These are phyloP conservation scores for Aspergillus conjunctus DNA, from an alignment of 495 filamentous ascomycete genomes.

Conservation along the genomic window DNA sequence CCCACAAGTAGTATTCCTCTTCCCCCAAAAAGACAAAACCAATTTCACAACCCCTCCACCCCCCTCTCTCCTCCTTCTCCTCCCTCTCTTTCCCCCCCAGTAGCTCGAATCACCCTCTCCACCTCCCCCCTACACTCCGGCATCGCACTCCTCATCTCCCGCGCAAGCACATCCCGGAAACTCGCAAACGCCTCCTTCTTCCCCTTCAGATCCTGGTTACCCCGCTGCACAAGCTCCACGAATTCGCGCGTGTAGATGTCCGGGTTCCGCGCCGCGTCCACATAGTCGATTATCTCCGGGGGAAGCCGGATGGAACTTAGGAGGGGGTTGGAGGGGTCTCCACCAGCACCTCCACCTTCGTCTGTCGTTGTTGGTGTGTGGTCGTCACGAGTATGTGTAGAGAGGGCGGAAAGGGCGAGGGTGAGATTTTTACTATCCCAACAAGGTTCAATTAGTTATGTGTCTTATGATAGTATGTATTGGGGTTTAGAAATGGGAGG, in stretches of 20 bases:
- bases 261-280: conserved; percentile 90
- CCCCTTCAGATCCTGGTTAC: conserved; percentile 83
- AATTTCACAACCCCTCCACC: background rate
- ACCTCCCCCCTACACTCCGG: conserved; percentile 77
- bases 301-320: conserved; percentile 64
- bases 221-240: conserved; percentile 82
- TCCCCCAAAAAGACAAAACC: background rate
- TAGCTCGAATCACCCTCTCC: conserved; percentile 57
- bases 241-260: conserved; percentile 99
- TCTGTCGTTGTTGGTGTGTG: conserved; percentile 32
- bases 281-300: conserved; percentile 89
- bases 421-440: conserved; percentile 48
- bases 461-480: background rate
- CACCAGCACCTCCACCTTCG: conserved; percentile 37
- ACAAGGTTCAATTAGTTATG: background rate
- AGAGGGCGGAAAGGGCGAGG: conserved; percentile 41
- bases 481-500: conserved; percentile 8
- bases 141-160: conserved; percentile 75
- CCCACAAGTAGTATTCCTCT: too few species aligned
- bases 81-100: conserved; percentile 26
- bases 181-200: conserved; percentile 76
- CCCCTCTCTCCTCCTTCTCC: background rate
- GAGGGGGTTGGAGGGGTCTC: conserved; percentile 48
- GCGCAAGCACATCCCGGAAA: conserved; percentile 80
- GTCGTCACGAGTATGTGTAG: conserved; percentile 41